Evolutionary conservation across 2,329 filamentous ascomycete species (phyloP).

Genomic region (Sclerotinia sclerotiorum): DNA sequence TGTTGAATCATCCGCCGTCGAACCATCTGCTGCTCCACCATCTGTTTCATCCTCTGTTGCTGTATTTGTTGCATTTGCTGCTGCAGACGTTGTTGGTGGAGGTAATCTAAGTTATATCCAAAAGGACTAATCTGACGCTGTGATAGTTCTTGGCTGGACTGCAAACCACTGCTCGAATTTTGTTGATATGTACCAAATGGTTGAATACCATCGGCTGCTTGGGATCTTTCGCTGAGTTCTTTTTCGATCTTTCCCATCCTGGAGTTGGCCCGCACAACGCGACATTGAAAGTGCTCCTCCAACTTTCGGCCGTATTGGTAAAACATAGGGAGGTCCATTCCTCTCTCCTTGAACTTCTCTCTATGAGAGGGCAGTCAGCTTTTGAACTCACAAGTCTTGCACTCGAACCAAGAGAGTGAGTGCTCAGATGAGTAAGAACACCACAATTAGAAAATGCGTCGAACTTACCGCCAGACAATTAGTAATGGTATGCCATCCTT

Average conservation of each 20-base stretch:
- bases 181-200: constrained; percentile 15
- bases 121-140: neutral
- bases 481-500: constrained; percentile 17
- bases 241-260: constrained; percentile 17
- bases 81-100: neutral
- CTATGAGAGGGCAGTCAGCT: constrained; percentile 4
- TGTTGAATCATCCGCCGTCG: neutral
- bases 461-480: constrained; percentile 21
- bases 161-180: neutral
- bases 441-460: neutral
- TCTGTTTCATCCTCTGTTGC: neutral
- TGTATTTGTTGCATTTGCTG: neutral
- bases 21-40: neutral
- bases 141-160: neutral
- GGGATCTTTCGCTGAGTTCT: constrained; percentile 9
- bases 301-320: constrained; percentile 11
- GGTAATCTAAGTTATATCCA: neutral
- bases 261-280: constrained; percentile 3
- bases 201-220: constrained; percentile 18
- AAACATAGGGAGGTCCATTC: neutral
- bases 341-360: constrained; percentile 21
- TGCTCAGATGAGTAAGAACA: neutral
- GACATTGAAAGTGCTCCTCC: constrained; percentile 9
- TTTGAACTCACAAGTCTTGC: neutral
- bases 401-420: neutral